Evolutionary conservation across 352 stramenopile species (phyloP).

Genomic region (Phytopythium chamaehyphon): DNA sequence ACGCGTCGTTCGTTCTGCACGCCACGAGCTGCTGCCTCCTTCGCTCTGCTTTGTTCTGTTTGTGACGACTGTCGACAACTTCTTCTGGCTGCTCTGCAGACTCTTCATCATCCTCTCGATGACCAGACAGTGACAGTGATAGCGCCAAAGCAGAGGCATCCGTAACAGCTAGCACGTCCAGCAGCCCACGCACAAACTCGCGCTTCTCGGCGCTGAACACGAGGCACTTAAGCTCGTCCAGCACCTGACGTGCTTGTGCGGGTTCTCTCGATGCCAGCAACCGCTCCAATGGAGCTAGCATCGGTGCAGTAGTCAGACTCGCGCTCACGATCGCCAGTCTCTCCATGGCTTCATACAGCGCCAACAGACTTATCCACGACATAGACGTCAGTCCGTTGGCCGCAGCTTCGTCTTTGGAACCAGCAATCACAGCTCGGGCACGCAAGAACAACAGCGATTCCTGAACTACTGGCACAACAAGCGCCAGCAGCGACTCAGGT

Average conservation of each 20-base stretch:
- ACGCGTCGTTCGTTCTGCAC: background rate
- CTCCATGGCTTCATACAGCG: slow-evolving; percentile 58
- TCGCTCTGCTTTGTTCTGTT: no score
- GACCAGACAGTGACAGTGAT: background rate
- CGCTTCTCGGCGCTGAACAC: slow-evolving; percentile 61
- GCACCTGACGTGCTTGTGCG: slow-evolving; percentile 31
- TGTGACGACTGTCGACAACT: no score
- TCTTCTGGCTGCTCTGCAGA: no score
- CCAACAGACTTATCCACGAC: slow-evolving; percentile 48
- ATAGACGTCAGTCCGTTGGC: slow-evolving; percentile 20
- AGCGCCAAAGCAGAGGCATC: slow-evolving; percentile 3
- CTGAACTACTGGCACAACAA: slow-evolving; percentile 57
- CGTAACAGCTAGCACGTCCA: slow-evolving; percentile 34
- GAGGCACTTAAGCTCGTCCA: slow-evolving; percentile 49
- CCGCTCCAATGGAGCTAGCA: slow-evolving; percentile 50
- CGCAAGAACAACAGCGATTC: slow-evolving; percentile 64
- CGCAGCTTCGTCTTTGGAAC: background rate
- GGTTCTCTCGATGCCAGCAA: slow-evolving; percentile 33
- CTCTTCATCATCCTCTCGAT: no score
- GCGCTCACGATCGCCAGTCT: slow-evolving; percentile 41
- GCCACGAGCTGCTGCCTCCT: background rate
- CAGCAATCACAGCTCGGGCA: slow-evolving; percentile 37
- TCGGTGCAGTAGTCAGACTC: slow-evolving; percentile 47
- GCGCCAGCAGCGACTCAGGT: slow-evolving; percentile 40
- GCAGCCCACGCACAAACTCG: slow-evolving; percentile 49